Evolutionary conservation across 2,329 filamentous ascomycete species (phyloP).

Genomic region (Talaromyces islandicus): DNA sequence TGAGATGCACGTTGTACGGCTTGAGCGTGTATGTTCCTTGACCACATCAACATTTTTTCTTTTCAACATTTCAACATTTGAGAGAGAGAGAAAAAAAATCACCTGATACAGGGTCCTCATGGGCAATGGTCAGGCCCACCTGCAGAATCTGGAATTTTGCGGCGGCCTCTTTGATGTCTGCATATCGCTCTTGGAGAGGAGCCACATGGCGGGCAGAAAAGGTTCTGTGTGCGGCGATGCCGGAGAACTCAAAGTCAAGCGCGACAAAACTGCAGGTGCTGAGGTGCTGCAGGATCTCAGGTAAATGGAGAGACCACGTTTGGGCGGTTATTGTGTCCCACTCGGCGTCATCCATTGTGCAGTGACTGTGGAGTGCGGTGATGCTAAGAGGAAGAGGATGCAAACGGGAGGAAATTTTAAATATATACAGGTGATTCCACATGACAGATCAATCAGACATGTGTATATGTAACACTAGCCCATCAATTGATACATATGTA

Average conservation of each 20-base stretch:
- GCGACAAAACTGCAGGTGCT: conserved; percentile 56
- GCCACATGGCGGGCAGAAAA: conserved; percentile 36
- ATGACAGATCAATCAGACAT: too few species aligned
- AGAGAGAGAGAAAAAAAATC: conserved; percentile 13
- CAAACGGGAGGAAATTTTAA: background rate
- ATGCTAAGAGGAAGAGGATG: background rate
- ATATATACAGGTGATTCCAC: background rate
- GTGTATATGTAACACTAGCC: too few species aligned
- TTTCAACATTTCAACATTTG: conserved; percentile 5
- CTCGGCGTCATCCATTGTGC: conserved; percentile 44
- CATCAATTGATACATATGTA: too few species aligned
- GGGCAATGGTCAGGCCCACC: conserved; percentile 61
- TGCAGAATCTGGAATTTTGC: conserved; percentile 61
- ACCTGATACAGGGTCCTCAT: conserved; percentile 49
- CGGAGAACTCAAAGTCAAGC: conserved; percentile 62
- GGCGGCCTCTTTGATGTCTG: conserved; percentile 55
- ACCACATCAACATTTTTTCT: background rate
- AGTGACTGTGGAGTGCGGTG: background rate
- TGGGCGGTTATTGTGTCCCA: conserved; percentile 35
- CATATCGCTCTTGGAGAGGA: conserved; percentile 55
- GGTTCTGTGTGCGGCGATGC: conserved; percentile 46
- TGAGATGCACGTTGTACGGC: conserved; percentile 61
- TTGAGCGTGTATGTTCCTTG: conserved; percentile 50
- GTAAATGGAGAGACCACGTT: conserved; percentile 46
- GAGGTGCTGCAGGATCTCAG: conserved; percentile 53